These are phyloP conservation scores for Thelonectria olida DNA, from an alignment of 2,329 filamentous ascomycete genomes.

Conservation along the genomic window DNA sequence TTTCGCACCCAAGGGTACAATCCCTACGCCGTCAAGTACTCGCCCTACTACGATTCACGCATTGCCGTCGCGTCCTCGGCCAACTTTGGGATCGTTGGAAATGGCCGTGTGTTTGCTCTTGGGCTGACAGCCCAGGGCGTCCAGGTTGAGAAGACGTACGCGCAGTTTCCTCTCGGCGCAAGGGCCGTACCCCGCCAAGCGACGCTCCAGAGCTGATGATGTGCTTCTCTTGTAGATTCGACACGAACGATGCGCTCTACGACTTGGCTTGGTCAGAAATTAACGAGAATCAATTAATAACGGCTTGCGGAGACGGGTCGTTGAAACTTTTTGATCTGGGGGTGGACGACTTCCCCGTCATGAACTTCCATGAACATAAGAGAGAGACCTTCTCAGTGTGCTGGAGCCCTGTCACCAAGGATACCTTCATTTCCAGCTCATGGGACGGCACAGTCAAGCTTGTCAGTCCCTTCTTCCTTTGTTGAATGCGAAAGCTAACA, in stretches of 20 bases:
- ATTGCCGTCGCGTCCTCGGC: slow-evolving; percentile 90
- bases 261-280: slow-evolving; percentile 95
- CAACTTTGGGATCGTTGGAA: slow-evolving; percentile 97
- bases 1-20: slow-evolving; percentile 95
- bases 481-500: background rate
- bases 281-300: slow-evolving; percentile 93
- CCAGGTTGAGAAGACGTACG: slow-evolving; percentile 81
- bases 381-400: slow-evolving; percentile 91
- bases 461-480: slow-evolving; percentile 50
- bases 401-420: slow-evolving; percentile 93
- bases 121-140: slow-evolving; percentile 86
- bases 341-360: slow-evolving; percentile 84
- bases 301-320: slow-evolving; percentile 90
- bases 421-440: slow-evolving; percentile 88
- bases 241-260: slow-evolving; percentile 96
- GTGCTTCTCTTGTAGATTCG: slow-evolving; percentile 68
- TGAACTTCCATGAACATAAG: slow-evolving; percentile 92
- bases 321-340: slow-evolving; percentile 93
- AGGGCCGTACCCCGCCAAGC: slow-evolving; percentile 4
- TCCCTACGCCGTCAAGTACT: slow-evolving; percentile 97
- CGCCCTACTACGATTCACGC: slow-evolving; percentile 95
- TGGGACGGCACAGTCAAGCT: slow-evolving; percentile 98
- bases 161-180: background rate
- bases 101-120: slow-evolving; percentile 88
- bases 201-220: background rate